These are phyloP conservation scores for Phlebiopsis flavidoalba DNA, from an alignment of 768 basidiomycete genomes.

Conservation along the genomic window DNA sequence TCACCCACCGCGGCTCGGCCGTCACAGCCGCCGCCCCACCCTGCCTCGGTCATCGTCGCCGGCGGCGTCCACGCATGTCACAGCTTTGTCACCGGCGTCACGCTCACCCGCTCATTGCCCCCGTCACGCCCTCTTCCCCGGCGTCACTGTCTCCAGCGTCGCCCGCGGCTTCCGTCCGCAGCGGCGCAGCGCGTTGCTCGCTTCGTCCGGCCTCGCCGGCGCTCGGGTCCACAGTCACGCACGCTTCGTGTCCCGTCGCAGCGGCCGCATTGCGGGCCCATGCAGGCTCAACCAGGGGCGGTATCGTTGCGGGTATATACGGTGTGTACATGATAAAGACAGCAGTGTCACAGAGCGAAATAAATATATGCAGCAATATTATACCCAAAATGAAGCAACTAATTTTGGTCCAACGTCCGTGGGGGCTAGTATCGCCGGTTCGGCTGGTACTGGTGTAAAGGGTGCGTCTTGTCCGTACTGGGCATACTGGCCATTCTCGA, in stretches of 20 bases:
- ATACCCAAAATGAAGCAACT: not conserved
- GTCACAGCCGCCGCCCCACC: not conserved
- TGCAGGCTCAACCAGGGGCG: not conserved
- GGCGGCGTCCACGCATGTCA: slow-evolving; percentile 14
- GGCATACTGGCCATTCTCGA: slow-evolving; percentile 12
- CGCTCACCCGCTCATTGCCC: slow-evolving; percentile 18
- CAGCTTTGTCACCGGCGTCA: slow-evolving; percentile 10
- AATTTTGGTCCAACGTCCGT: not conserved
- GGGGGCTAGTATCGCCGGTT: slow-evolving; percentile 13
- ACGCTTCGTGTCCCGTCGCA: not conserved
- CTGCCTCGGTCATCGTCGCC: slow-evolving; percentile 14
- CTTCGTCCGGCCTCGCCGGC: slow-evolving; percentile 3
- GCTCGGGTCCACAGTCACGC: slow-evolving; percentile 3
- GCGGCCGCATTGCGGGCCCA: not conserved
- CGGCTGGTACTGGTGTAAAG: slow-evolving; percentile 20
- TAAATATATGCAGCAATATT: not conserved
- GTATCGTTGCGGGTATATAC: not conserved
- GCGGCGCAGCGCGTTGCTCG: not conserved
- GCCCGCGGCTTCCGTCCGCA: not conserved
- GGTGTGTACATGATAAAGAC: not conserved
- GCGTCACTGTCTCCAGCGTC: not conserved
- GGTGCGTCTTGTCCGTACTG: slow-evolving; percentile 10
- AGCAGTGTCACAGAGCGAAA: not conserved
- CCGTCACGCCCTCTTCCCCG: not conserved
- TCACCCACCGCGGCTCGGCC: slow-evolving; percentile 3